Evolutionary conservation across 805 yeast genomes (phyloP).

Genomic region (Candida silvatica): DNA sequence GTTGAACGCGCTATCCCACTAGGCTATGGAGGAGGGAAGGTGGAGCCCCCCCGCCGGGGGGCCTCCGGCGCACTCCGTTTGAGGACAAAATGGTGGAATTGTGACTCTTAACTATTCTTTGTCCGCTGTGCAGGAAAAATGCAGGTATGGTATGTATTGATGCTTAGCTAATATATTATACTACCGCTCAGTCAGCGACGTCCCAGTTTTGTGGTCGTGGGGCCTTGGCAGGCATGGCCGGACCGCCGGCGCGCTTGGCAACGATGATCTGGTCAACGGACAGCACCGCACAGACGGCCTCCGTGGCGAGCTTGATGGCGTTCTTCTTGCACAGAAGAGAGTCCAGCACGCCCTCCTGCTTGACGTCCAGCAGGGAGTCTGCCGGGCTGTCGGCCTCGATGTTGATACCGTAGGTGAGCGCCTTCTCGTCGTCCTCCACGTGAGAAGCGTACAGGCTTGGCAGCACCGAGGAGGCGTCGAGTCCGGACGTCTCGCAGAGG

Average conservation of each 20-base stretch:
- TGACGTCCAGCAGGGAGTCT: slow-evolving; percentile 65
- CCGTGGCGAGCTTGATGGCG: slow-evolving; percentile 91
- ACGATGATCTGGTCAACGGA: slow-evolving; percentile 95
- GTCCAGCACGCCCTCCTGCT: slow-evolving; percentile 65
- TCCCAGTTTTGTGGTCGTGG: slow-evolving; percentile 95
- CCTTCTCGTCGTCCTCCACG: slow-evolving; percentile 35
- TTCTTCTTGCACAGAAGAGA: slow-evolving; percentile 71
- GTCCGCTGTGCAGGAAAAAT: too few relatives aligned
- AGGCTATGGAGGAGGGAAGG: too few relatives aligned
- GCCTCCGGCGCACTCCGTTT: too few relatives aligned
- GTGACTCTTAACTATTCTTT: too few relatives aligned
- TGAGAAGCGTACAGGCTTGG: slow-evolving; percentile 88
- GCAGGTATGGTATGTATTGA: too few relatives aligned
- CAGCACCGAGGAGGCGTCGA: slow-evolving; percentile 83
- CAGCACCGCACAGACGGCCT: slow-evolving; percentile 84
- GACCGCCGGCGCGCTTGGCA: slow-evolving; percentile 99
- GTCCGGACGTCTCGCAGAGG: slow-evolving; percentile 89
- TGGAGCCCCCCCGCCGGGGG: too few relatives aligned
- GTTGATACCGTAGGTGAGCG: slow-evolving; percentile 55
- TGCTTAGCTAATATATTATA: too few relatives aligned
- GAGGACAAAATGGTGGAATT: too few relatives aligned
- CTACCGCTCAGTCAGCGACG: slow-evolving; percentile 82
- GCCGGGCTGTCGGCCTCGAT: slow-evolving; percentile 58
- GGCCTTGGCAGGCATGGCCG: slow-evolving; percentile 79
- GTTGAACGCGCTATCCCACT: too few relatives aligned